Percentiles rank a stretch among this genome's conserved stretches.
phyloP scores from a whole-genome alignment of 345 rosid genomes.

The Arabidopsis suecica region DNA sequence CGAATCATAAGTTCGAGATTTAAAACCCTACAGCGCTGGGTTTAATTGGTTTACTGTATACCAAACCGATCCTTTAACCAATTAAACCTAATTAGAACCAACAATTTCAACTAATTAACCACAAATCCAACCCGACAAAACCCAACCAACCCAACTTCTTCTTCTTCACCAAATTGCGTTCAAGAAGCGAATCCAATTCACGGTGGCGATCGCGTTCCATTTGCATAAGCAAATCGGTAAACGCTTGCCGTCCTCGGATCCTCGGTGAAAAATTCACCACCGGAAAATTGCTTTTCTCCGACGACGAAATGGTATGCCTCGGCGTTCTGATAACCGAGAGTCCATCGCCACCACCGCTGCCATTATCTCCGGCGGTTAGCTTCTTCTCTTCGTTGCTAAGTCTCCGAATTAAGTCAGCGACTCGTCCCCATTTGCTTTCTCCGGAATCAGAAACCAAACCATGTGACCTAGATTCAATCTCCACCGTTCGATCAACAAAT shows the following conservation, averaged over 20 bases:
- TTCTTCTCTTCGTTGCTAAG: constrained; percentile 46
- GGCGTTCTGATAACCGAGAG: constrained; percentile 30
- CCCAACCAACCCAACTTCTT: too few relatives aligned
- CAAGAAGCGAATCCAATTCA: constrained; percentile 58
- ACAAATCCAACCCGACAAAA: too few relatives aligned
- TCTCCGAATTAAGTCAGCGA: constrained; percentile 66
- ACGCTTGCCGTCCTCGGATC: constrained; percentile 82
- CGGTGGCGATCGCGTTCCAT: constrained; percentile 65
- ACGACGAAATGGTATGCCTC: constrained; percentile 20
- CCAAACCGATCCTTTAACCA: too few relatives aligned
- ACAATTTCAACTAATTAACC: too few relatives aligned
- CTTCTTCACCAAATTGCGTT: too few relatives aligned
- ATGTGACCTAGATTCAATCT: constrained; percentile 31
- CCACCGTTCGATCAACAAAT: constrained; percentile 35
- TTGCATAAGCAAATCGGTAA: constrained; percentile 64
- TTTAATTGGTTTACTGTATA: too few relatives aligned
- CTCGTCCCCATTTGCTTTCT: constrained; percentile 46
- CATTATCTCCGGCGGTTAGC: constrained; percentile 27
- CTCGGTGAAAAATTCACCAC: constrained; percentile 53
- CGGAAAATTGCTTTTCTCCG: constrained; percentile 39
- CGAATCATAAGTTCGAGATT: too few relatives aligned
- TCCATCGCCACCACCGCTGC: constrained; percentile 12
- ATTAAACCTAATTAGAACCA: too few relatives aligned
- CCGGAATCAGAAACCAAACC: too few relatives aligned
- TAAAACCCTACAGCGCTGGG: too few relatives aligned